Evolutionary conservation across 306 rosid species (phyloP), one percentile per base, ranked within the genome.

Genomic region (Psophocarpus tetragonolobus): DNA sequence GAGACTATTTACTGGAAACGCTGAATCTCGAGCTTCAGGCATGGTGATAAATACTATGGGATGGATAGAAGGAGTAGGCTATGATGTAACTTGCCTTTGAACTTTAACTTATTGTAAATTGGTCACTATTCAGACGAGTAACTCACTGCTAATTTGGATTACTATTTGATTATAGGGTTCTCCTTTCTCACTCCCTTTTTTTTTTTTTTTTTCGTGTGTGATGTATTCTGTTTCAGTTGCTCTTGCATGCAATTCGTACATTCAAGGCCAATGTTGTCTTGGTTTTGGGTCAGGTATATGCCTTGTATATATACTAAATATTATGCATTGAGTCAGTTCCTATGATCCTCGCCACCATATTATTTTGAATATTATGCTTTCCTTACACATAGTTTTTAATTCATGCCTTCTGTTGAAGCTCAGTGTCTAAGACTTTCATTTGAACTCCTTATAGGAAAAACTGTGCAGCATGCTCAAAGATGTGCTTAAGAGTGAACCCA

Each of bases 31-130:
- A 85, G 97, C 99, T 82, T 91, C 99, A 11, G 99, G 99, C 48
- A 86, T 95, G 98, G 98, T 95, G 67, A 88, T 95, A 82, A 95
- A 95, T 85, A 95, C 99, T 38, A 92, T 95, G 99, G 99, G 99
- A 48, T 95, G 99, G 99, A 92, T 92, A 71, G 98, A 95, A 79
- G 97, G 98, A 78, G 85, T 89, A 36, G 99, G 99, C 81, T 95
- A 95, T 85, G 98, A 95, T 84, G 99, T 95, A 87, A 80, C 29
- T 61, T 10, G 33, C 29, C 63, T 77, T 56, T 42, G 18, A 72
- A 30, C 80, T 65, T 32, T 29, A 39, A 50, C 63, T 27, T 80
- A 36, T 38, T 62, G 68, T 77, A 65, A 26, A 26, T 63, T 70
- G 32, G 62, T 71, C 51, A 26, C 26, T 32, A 29, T 39, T 68